These are phyloP conservation scores for Bonia amplexicaulis DNA, from an alignment of 176 grass and related monocot genomes.

Conservation along the genomic window DNA sequence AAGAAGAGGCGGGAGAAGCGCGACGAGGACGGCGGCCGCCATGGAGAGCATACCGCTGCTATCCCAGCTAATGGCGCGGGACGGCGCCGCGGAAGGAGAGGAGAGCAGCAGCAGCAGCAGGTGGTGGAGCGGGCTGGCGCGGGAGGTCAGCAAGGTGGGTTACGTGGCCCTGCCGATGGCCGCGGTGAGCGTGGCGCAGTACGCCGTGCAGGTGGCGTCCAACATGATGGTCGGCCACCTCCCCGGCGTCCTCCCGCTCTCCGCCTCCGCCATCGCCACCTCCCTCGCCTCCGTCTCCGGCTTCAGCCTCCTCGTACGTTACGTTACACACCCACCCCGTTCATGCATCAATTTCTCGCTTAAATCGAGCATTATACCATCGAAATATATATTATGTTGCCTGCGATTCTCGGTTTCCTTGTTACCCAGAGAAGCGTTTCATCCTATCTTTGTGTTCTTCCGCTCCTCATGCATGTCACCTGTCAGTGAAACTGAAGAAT, in stretches of 20 bases:
- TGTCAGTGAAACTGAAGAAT: too few relatives aligned
- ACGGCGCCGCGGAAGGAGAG: not conserved
- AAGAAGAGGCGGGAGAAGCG: not conserved
- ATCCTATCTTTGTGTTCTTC: too few relatives aligned
- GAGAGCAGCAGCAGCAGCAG: not conserved
- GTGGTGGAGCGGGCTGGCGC: constrained; percentile 19
- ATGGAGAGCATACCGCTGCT: constrained; percentile 38
- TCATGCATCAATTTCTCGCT: not conserved
- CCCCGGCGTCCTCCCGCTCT: constrained; percentile 62
- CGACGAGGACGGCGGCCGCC: not conserved
- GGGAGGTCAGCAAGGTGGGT: constrained; percentile 38
- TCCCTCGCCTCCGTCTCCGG: constrained; percentile 75
- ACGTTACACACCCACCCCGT: not conserved
- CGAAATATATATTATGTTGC: not conserved
- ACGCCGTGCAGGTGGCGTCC: constrained; percentile 68
- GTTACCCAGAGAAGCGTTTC: not conserved
- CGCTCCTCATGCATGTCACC: too few relatives aligned
- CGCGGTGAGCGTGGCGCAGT: constrained; percentile 53
- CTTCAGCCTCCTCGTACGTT: constrained; percentile 91
- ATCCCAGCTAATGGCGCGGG: not conserved
- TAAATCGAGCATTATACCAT: not conserved
- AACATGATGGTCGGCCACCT: constrained; percentile 98
- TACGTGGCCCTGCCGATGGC: constrained; percentile 53
- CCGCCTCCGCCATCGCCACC: constrained; percentile 75
- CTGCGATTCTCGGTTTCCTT: not conserved